Percentiles rank a stretch among this genome's conserved stretches.
These are phyloP conservation scores for Trypanosoma melophagium DNA, from an alignment of 208 protist genomes.

Conservation along the genomic window DNA sequence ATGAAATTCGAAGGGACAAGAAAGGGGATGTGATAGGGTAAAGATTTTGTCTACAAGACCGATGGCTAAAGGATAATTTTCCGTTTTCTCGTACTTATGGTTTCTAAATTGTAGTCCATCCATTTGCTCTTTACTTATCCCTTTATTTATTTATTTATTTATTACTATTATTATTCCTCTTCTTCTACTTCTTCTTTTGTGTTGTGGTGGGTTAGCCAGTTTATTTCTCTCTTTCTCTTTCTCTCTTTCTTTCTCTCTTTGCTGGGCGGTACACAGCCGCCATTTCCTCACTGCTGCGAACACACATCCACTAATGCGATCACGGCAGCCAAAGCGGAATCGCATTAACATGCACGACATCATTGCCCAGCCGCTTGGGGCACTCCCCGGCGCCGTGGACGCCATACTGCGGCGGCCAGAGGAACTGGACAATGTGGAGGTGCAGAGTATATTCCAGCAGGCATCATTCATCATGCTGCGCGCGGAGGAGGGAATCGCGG, in stretches of 20 bases:
- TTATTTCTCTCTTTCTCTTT: no score
- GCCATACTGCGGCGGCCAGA: slow-evolving; percentile 80
- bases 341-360: slow-evolving; percentile 92
- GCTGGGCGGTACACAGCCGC: no score
- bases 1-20: neutral
- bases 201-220: no score
- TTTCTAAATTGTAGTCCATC: slow-evolving; percentile 23
- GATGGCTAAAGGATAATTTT: neutral
- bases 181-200: no score
- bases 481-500: slow-evolving; percentile 78
- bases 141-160: slow-evolving; percentile 8
- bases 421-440: slow-evolving; percentile 75
- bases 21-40: neutral
- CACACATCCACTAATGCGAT: slow-evolving; percentile 38
- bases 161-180: no score
- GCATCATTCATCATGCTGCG: slow-evolving; percentile 77
- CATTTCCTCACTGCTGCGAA: no score
- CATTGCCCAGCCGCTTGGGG: slow-evolving; percentile 71
- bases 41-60: neutral
- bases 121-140: slow-evolving; percentile 1
- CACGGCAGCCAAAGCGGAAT: slow-evolving; percentile 71
- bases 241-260: no score
- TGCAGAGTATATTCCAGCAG: slow-evolving; percentile 79
- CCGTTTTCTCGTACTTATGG: slow-evolving; percentile 12
- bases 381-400: slow-evolving; percentile 72